phyloP scores from a whole-genome alignment of 2,329 filamentous ascomycete genomes.

The Amphichorda felina region DNA sequence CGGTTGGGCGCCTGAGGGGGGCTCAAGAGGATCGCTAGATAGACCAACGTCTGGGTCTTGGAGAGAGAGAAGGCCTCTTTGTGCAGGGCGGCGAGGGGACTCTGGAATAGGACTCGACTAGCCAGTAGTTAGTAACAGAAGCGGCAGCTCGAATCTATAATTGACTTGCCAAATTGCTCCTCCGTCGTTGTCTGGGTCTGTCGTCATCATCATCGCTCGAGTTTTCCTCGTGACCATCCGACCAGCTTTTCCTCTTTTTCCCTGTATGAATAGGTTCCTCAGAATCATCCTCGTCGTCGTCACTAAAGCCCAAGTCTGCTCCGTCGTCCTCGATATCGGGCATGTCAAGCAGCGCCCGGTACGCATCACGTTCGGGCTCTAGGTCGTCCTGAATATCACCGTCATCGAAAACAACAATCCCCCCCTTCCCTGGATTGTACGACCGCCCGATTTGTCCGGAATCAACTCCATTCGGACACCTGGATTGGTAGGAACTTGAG shows the following conservation, averaged over 20 bases:
- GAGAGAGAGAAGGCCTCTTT: conserved; percentile 47
- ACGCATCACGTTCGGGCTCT: conserved; percentile 63
- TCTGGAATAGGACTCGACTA: conserved; percentile 55
- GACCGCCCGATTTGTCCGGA: conserved; percentile 59
- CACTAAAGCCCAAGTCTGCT: conserved; percentile 46
- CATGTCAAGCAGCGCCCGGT: conserved; percentile 80
- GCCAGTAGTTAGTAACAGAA: conserved; percentile 7
- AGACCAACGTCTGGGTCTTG: conserved; percentile 31
- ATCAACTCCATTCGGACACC: conserved; percentile 53
- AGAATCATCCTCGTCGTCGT: conserved; percentile 38
- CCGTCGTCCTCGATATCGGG: conserved; percentile 74
- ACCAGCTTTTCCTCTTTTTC: conserved; percentile 72
- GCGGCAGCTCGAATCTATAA: background rate
- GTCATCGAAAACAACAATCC: conserved; percentile 90
- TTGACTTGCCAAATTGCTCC: conserved; percentile 71
- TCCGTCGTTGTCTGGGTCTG: conserved; percentile 65
- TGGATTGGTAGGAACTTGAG: conserved; percentile 31
- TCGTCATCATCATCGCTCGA: conserved; percentile 62
- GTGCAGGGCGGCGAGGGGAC: conserved; percentile 48
- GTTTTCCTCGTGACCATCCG: conserved; percentile 57
- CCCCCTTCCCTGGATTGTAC: conserved; percentile 71
- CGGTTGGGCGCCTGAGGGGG: conserved; percentile 46
- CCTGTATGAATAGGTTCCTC: conserved; percentile 31
- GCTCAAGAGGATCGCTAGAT: conserved; percentile 37
- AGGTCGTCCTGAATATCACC: conserved; percentile 87